Conservation (phyloP, 306 rosid species). For the Dryas octopetala region DNA sequence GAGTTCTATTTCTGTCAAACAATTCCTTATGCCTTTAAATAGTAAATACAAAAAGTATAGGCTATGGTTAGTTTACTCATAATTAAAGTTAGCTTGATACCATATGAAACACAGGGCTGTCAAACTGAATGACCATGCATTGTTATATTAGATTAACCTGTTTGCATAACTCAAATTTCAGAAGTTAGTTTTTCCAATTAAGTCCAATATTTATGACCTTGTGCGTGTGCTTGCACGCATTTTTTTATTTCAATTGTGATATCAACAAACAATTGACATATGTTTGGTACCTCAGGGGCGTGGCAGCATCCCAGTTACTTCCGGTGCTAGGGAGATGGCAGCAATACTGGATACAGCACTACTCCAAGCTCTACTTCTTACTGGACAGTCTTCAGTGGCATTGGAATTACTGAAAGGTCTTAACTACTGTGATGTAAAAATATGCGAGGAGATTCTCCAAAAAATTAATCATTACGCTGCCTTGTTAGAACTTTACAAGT, state of each 20-base stretch:
- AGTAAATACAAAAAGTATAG: background rate
- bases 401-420: constrained; percentile 74
- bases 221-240: background rate
- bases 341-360: constrained; percentile 85
- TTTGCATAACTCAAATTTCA: background rate
- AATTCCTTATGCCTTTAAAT: background rate
- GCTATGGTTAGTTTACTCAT: background rate
- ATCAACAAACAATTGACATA: background rate
- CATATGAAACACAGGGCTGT: background rate
- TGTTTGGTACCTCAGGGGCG: constrained; percentile 60
- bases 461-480: constrained; percentile 64
- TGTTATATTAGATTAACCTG: background rate
- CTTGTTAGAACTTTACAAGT: constrained; percentile 81
- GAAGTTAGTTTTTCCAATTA: background rate
- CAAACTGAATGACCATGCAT: background rate
- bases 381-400: constrained; percentile 75
- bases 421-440: constrained; percentile 86
- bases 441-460: constrained; percentile 80
- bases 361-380: constrained; percentile 89
- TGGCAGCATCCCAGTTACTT: constrained; percentile 55
- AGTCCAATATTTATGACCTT: background rate
- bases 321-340: constrained; percentile 94
- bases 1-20: background rate
- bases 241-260: background rate
- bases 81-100: background rate